These are phyloP conservation scores for Aspergillus felis DNA, from an alignment of 2,329 filamentous ascomycete species.

Conservation along the genomic window DNA sequence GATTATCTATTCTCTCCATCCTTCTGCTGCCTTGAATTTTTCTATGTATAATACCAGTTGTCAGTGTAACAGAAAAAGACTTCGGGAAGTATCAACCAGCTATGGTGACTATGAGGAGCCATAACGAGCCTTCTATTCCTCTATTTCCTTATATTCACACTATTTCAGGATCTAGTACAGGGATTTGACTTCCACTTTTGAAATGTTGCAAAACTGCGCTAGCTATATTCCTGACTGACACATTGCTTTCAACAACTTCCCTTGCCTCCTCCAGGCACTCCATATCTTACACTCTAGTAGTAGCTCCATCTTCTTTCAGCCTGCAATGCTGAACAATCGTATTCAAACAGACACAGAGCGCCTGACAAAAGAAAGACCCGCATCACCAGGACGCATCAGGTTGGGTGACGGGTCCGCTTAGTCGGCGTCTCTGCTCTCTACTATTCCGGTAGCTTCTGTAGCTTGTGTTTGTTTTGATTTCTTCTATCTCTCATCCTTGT, in stretches of 20 bases:
- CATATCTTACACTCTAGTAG: neutral
- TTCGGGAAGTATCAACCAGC: neutral
- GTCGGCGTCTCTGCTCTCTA: neutral
- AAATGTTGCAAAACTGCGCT: neutral
- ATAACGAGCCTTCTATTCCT: neutral
- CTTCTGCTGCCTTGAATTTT: neutral
- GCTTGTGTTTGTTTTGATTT: neutral
- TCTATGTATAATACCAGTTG: neutral
- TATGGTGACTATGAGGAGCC: neutral
- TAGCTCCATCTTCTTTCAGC: neutral
- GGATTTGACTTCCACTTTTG: too few relatives aligned
- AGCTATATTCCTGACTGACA: neutral
- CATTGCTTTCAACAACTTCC: neutral
- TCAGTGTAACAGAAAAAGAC: slow-evolving; percentile 3
- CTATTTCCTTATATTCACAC: neutral
- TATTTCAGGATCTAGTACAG: neutral
- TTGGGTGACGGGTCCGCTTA: neutral
- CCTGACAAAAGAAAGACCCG: neutral
- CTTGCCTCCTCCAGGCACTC: neutral
- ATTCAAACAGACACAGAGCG: neutral
- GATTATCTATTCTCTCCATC: neutral
- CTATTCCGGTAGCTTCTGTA: neutral
- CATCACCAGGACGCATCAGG: neutral
- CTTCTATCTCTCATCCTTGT: slow-evolving; percentile 1
- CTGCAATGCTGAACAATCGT: neutral